Evolutionary conservation across 495 filamentous ascomycete species (phyloP).

Genomic region (Daldinia bambusicola): DNA sequence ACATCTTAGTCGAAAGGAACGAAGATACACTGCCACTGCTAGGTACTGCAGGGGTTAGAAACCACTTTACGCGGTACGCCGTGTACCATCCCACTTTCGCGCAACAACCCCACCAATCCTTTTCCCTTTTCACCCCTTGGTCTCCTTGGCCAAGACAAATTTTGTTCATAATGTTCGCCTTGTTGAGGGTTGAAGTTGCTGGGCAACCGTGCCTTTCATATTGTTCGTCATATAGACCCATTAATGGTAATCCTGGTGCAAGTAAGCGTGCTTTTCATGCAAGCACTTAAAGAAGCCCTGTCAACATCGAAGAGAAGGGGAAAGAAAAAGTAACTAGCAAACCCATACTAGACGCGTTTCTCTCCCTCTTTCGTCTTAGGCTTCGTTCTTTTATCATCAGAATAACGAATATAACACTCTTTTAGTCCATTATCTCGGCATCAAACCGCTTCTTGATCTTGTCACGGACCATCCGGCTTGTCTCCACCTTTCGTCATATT

Average conservation of each 20-base stretch:
- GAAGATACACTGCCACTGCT: too few relatives aligned
- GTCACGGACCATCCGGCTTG: slow-evolving; percentile 19
- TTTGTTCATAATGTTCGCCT: slow-evolving; percentile 32
- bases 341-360: slow-evolving; percentile 22
- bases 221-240: slow-evolving; percentile 30
- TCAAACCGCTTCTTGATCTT: slow-evolving; percentile 34
- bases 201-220: slow-evolving; percentile 49
- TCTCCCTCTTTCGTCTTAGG: slow-evolving; percentile 41
- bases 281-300: slow-evolving; percentile 51
- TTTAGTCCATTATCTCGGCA: slow-evolving; percentile 43
- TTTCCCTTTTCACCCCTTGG: slow-evolving; percentile 32
- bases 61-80: slow-evolving; percentile 52
- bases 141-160: slow-evolving; percentile 43
- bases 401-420: slow-evolving; percentile 24
- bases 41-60: slow-evolving; percentile 41
- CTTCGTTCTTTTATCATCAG: slow-evolving; percentile 32
- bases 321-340: slow-evolving; percentile 26
- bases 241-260: slow-evolving; percentile 8
- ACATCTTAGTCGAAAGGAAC: too few relatives aligned
- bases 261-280: slow-evolving; percentile 48
- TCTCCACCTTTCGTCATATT: slow-evolving; percentile 42
- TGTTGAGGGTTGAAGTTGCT: slow-evolving; percentile 46
- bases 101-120: slow-evolving; percentile 39
- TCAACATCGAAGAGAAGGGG: slow-evolving; percentile 3
- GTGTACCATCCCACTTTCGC: slow-evolving; percentile 49